Conservation (phyloP, 164 flowering plant genomes). For the Tinospora cordifolia region DNA sequence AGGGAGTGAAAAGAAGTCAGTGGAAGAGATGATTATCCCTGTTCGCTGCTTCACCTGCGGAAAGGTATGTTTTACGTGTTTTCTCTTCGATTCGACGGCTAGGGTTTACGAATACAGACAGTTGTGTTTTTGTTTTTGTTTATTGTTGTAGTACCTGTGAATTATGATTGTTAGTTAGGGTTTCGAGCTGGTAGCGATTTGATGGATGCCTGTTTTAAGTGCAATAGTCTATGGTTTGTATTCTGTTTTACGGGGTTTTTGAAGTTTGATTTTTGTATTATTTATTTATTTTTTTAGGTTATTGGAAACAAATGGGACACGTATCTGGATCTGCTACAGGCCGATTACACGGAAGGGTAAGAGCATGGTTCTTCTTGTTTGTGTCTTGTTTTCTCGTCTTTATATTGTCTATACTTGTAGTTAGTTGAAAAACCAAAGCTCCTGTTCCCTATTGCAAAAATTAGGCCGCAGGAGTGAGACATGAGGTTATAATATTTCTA, state of each 20-base stretch:
- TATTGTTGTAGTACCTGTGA: background rate
- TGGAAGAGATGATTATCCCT: constrained; percentile 65
- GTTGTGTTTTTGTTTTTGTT: background rate
- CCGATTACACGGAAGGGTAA: constrained; percentile 86
- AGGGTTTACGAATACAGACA: background rate
- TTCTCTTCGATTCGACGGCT: background rate
- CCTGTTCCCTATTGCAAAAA: too few relatives aligned
- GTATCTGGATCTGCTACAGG: constrained; percentile 80
- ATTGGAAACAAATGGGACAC: constrained; percentile 88
- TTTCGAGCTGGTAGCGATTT: background rate
- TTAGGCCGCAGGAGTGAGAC: too few relatives aligned
- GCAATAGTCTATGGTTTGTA: background rate
- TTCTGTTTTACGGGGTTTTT: background rate
- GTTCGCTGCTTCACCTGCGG: constrained; percentile 92
- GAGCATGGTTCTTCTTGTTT: background rate
- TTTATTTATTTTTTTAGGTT: constrained; percentile 34
- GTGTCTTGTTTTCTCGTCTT: background rate
- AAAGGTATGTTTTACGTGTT: constrained; percentile 39
- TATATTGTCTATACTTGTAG: background rate
- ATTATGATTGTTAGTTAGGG: background rate
- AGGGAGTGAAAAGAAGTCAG: background rate
- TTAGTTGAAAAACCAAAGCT: background rate
- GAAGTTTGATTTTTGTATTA: too few relatives aligned
- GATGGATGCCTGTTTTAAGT: background rate
- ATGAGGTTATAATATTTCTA: too few relatives aligned